Conservation (phyloP, 2,329 filamentous ascomycete species). For the Diaporthe batatas region DNA sequence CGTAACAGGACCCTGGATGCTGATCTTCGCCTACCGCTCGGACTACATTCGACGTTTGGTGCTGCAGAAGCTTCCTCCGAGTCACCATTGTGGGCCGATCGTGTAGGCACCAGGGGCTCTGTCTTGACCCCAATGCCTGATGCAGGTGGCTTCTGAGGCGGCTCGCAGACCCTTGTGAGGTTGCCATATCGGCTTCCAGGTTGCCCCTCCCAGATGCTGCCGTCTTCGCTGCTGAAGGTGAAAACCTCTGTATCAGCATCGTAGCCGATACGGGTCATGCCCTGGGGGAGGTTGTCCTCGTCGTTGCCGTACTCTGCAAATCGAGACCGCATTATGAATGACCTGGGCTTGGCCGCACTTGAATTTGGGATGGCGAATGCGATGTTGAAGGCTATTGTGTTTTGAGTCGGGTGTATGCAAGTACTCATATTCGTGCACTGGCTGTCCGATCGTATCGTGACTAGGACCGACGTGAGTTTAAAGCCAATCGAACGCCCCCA, state of each 20-base stretch:
- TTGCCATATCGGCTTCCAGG: slow-evolving; percentile 12
- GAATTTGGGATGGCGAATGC: neutral
- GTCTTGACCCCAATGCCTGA: neutral
- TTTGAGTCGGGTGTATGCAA: neutral
- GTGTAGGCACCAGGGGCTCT: neutral
- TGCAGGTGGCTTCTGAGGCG: neutral
- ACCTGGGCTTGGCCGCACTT: neutral
- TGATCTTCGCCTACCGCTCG: slow-evolving; percentile 12
- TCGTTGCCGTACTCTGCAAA: slow-evolving; percentile 10
- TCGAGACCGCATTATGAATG: slow-evolving; percentile 16
- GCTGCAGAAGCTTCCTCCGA: neutral
- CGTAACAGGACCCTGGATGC: slow-evolving; percentile 19
- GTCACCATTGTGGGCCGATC: neutral
- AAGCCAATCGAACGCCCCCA: slow-evolving; percentile 14
- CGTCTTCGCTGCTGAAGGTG: slow-evolving; percentile 10
- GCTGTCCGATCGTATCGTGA: neutral
- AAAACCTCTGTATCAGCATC: slow-evolving; percentile 23
- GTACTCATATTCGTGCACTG: neutral
- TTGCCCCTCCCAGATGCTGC: slow-evolving; percentile 21
- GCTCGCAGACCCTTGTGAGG: slow-evolving; percentile 10
- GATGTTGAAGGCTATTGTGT: neutral
- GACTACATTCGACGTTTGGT: neutral
- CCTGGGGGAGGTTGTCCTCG: slow-evolving; percentile 3
- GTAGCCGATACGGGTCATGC: slow-evolving; percentile 22
- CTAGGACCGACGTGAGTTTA: neutral